Evolutionary conservation across 495 filamentous ascomycete species (phyloP), one percentile per base, ranked within the genome.

Genomic region (Glonium stellatum): DNA sequence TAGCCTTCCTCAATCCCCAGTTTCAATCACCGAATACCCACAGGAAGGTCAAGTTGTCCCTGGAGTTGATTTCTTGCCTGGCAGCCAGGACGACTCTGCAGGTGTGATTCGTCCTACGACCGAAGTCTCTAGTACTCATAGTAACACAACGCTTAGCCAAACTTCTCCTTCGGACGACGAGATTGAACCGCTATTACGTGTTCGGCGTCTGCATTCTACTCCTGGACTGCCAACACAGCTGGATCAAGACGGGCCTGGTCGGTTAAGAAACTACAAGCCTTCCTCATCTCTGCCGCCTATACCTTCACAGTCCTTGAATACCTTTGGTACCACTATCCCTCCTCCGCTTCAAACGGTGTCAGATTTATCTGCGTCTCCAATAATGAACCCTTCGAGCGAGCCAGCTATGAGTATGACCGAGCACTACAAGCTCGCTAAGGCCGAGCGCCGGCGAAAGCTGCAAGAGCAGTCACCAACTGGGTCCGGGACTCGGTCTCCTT

Each of bases 401-500:
- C 39, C 39, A 11, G 18, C 39, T 11, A 44, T 44, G 39, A 15
- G 13, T 15, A 44, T 44, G 39, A 18, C 39, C 12, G 39, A 44
- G 39, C 39, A 44, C 4, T 44, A 15, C 39, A 13, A 18, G 18
- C 39, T 44, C 12, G 18, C 18, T 4, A 44, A 44, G 39, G 39
- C 12, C 4, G 39, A 13, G 39, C 12, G 18, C 13, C 39, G 39
- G 10, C 39, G 18, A 44, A 44, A 18, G 39, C 4, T 18, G 13
- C 39, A 44, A 44, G 18, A 15, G 27, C 27, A 31, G 39, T 13
- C 39, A 44, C 39, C 4, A 11, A 18, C 39, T 13, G 39, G 18
- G 39, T 31, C 48, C 6, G 48, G 48, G 19, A 51, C 48, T 22
- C 34, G 53, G n/a, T 55, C 53, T 12, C 53, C 53, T 9, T 55